Percentiles rank a stretch among this genome's conserved stretches.
phyloP scores from a whole-genome alignment of 257 asterid species.

The Solanum medicagineum region DNA sequence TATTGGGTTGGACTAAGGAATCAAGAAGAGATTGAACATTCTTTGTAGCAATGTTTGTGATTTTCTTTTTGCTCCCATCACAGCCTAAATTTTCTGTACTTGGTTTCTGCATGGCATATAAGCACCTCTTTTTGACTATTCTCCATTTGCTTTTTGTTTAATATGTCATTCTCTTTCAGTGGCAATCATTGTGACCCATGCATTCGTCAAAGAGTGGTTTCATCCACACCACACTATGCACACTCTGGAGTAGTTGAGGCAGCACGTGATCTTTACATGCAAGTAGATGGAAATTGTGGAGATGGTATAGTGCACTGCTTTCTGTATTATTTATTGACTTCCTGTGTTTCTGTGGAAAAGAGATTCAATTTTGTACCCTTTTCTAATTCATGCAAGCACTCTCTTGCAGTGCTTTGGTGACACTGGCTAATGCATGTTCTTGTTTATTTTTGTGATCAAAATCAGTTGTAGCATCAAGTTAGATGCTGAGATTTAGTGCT shows the following conservation, averaged over 20 bases:
- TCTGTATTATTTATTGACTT: background rate
- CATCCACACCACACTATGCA: constrained; percentile 10
- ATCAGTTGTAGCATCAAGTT: background rate
- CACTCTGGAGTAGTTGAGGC: constrained; percentile 23
- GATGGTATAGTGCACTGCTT: constrained; percentile 2
- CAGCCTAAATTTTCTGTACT: background rate
- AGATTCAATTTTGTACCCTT: background rate
- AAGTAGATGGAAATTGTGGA: constrained; percentile 9
- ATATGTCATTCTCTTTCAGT: background rate
- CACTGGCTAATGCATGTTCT: background rate
- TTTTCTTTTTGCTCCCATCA: background rate
- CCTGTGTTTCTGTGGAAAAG: background rate
- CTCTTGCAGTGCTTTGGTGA: background rate
- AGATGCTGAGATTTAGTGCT: background rate
- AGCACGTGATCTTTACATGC: constrained; percentile 16
- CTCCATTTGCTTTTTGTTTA: background rate
- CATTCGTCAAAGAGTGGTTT: background rate
- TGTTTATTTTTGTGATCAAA: background rate
- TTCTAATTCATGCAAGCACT: background rate
- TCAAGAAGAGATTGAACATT: background rate
- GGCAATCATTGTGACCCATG: background rate
- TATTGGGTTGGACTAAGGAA: background rate
- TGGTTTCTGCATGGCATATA: background rate
- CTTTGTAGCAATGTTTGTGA: background rate
- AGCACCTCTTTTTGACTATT: background rate